Evolutionary conservation across 2,329 filamentous ascomycete species (phyloP).

Genomic region (Trichophyton schoenleinii): DNA sequence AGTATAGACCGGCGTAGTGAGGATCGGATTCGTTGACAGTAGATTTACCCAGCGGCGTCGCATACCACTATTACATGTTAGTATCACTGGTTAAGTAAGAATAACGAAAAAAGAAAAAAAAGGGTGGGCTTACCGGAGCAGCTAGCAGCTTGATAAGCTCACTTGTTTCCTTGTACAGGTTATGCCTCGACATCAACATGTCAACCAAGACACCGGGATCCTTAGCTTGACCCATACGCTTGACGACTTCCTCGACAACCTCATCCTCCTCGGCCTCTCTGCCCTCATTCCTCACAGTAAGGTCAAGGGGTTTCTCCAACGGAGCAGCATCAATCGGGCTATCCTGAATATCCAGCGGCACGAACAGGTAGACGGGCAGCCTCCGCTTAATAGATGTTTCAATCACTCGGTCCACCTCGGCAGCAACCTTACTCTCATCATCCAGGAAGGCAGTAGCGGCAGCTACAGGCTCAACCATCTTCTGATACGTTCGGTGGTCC

Average conservation of each 20-base stretch:
- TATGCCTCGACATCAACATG: slow-evolving; percentile 10
- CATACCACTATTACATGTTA: slow-evolving; percentile 9
- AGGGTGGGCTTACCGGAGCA: slow-evolving; percentile 7
- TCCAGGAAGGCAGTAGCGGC: slow-evolving; percentile 16
- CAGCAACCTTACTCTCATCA: slow-evolving; percentile 15
- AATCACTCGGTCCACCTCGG: slow-evolving; percentile 17
- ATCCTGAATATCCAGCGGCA: slow-evolving; percentile 16
- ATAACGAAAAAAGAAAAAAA: background rate
- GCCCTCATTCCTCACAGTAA: slow-evolving; percentile 9
- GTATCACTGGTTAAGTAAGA: background rate
- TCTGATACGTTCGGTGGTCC: slow-evolving; percentile 17
- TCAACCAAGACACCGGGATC: slow-evolving; percentile 11
- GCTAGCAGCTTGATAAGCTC: slow-evolving; percentile 10
- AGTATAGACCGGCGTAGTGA: slow-evolving; percentile 10
- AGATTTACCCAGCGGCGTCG: slow-evolving; percentile 11
- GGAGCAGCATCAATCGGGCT: slow-evolving; percentile 10
- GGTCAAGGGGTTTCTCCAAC: slow-evolving; percentile 10
- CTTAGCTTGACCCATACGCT: slow-evolving; percentile 8
- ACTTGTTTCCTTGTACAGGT: slow-evolving; percentile 7
- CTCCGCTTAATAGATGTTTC: slow-evolving; percentile 14
- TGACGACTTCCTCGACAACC: slow-evolving; percentile 9
- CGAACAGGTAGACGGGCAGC: slow-evolving; percentile 17
- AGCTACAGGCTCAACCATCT: slow-evolving; percentile 15
- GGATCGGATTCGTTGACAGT: slow-evolving; percentile 12
- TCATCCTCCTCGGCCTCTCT: slow-evolving; percentile 12